A percentile compares a stretch with the other conserved stretches of the same genome.
phyloP scores from a whole-genome alignment of 2,329 filamentous ascomycete genomes.

The Apiospora sp. region DNA sequence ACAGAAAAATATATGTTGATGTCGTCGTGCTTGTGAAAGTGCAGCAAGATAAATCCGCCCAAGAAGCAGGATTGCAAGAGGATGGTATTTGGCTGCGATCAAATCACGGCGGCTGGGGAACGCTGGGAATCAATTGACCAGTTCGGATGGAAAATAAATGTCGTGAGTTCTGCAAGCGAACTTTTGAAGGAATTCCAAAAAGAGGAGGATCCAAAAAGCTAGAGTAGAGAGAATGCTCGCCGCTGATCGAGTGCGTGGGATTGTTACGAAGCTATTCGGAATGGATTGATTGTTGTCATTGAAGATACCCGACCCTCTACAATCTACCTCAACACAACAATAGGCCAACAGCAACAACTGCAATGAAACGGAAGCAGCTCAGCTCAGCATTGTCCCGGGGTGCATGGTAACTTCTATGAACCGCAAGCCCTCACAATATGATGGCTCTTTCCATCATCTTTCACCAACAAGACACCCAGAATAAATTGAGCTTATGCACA shows the following conservation, averaged over 20 bases:
- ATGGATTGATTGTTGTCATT: not conserved
- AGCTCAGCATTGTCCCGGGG: not conserved
- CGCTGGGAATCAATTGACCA: constrained; percentile 17
- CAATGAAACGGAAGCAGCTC: constrained; percentile 11
- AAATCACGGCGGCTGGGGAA: not conserved
- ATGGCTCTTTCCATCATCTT: not conserved
- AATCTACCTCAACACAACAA: not conserved
- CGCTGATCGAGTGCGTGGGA: constrained; percentile 21
- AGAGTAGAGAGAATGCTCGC: constrained; percentile 25
- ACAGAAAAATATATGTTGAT: not conserved
- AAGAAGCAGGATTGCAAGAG: not conserved
- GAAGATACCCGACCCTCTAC: constrained; percentile 26
- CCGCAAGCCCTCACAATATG: not conserved
- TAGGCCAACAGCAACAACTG: not conserved
- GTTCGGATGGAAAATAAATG: constrained; percentile 9
- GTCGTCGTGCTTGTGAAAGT: not conserved
- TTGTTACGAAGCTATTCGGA: constrained; percentile 7
- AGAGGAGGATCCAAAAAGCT: constrained; percentile 27
- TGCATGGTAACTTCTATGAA: not conserved
- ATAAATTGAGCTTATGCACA: not conserved
- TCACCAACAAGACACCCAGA: not conserved
- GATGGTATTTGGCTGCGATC: not conserved
- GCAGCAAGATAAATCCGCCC: not conserved
- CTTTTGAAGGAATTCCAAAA: constrained; percentile 24
- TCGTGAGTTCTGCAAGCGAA: constrained; percentile 21